phyloP scores from a whole-genome alignment of 768 basidiomycete species.

The Xerocomellus amylosporus region DNA sequence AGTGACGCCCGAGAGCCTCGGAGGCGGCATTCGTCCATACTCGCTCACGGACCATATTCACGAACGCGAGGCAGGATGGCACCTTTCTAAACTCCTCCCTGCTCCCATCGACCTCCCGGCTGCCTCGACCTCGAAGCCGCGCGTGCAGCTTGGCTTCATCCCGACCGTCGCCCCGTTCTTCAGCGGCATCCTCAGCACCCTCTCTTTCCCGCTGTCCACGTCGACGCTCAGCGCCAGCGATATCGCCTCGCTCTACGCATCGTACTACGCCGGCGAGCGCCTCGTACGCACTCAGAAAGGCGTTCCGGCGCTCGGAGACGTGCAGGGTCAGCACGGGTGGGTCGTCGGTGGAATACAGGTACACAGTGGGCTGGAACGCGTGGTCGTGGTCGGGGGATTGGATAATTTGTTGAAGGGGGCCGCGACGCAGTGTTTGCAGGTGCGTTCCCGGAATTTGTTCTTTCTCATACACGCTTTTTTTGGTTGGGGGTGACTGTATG shows the following conservation, averaged over 20 bases:
- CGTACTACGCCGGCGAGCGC: constrained; percentile 72
- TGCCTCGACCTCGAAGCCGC: constrained; percentile 2
- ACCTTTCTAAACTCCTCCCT: constrained; percentile 64
- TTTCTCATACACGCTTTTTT: background rate
- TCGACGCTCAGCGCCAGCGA: constrained; percentile 64
- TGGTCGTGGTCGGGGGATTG: constrained; percentile 92
- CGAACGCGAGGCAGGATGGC: constrained; percentile 89
- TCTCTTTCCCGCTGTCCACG: constrained; percentile 74
- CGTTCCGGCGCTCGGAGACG: constrained; percentile 71
- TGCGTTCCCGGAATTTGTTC: constrained; percentile 36
- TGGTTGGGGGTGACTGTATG: background rate
- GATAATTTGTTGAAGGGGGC: constrained; percentile 98
- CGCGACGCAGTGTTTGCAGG: constrained; percentile 97
- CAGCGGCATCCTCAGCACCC: constrained; percentile 88
- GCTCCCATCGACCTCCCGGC: background rate
- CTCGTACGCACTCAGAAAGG: constrained; percentile 66
- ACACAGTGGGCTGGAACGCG: constrained; percentile 82
- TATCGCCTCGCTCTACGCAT: constrained; percentile 68
- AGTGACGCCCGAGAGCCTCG: constrained; percentile 70
- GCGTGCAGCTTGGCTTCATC: constrained; percentile 73
- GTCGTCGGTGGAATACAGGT: constrained; percentile 91
- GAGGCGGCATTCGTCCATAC: constrained; percentile 79
- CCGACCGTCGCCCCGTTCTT: constrained; percentile 93
- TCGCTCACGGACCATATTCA: constrained; percentile 96
- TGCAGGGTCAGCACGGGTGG: constrained; percentile 86